Percentiles rank a stretch among this genome's conserved stretches.
phyloP scores from a whole-genome alignment of 805 yeast species.

The Kodamaea fukazawae region DNA sequence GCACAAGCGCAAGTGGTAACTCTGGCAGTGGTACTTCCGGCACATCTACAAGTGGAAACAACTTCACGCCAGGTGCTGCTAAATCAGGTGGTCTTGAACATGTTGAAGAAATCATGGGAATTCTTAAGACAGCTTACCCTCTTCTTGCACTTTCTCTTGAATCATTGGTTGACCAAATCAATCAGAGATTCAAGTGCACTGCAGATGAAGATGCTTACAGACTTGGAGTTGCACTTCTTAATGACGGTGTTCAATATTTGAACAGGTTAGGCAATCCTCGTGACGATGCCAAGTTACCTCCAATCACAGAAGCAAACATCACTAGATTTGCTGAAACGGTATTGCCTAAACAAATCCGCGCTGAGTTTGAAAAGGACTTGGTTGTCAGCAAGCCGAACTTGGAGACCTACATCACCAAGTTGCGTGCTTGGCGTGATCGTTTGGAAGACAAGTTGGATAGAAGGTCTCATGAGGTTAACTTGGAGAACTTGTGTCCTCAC shows the following conservation, averaged over 20 bases:
- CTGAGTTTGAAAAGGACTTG: slow-evolving; percentile 89
- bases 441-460: slow-evolving; percentile 89
- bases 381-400: slow-evolving; percentile 83
- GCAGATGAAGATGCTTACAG: slow-evolving; percentile 97
- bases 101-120: slow-evolving; percentile 88
- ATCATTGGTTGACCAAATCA: slow-evolving; percentile 92
- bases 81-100: slow-evolving; percentile 22
- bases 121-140: slow-evolving; percentile 95
- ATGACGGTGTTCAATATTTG: slow-evolving; percentile 89
- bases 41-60: background rate
- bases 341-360: slow-evolving; percentile 80
- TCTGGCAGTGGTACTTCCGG: background rate
- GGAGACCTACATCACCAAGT: slow-evolving; percentile 77
- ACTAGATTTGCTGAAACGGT: slow-evolving; percentile 90
- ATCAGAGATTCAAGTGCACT: slow-evolving; percentile 87
- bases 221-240: slow-evolving; percentile 83
- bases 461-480: slow-evolving; percentile 70
- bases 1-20: background rate
- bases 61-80: background rate
- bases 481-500: slow-evolving; percentile 92
- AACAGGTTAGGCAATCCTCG: slow-evolving; percentile 84
- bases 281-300: slow-evolving; percentile 84
- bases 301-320: slow-evolving; percentile 86
- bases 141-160: slow-evolving; percentile 87
- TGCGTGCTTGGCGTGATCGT: slow-evolving; percentile 90